Evolutionary conservation across 1,284 basidiomycete species (phyloP).

Genomic region (Sutorius eximius): DNA sequence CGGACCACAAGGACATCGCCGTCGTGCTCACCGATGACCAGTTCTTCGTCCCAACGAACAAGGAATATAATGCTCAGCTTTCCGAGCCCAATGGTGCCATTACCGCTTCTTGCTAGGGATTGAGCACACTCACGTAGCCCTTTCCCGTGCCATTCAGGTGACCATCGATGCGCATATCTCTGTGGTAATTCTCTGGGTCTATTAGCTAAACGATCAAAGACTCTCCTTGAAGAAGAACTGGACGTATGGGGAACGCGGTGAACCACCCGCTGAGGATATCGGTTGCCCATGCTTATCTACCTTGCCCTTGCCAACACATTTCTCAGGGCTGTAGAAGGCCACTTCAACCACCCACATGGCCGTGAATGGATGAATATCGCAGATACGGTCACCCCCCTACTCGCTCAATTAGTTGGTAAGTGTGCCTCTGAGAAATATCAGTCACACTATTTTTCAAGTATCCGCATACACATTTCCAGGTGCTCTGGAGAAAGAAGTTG

Average conservation of each 20-base stretch:
- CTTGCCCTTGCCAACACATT: conserved; percentile 6
- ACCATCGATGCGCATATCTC: conserved; percentile 75
- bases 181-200: conserved; percentile 96
- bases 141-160: conserved; percentile 38
- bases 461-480: conserved; percentile 47
- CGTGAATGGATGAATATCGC: conserved; percentile 86
- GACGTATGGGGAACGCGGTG: conserved; percentile 85
- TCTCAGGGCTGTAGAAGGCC: conserved; percentile 83
- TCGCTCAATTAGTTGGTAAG: conserved; percentile 83
- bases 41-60: conserved; percentile 65
- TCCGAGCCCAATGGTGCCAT: conserved; percentile 39
- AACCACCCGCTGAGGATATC: conserved; percentile 23
- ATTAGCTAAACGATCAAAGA: conserved; percentile 71
- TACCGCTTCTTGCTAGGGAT: not conserved
- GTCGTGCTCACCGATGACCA: conserved; percentile 47
- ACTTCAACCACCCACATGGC: conserved; percentile 84
- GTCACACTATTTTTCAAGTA: conserved; percentile 11
- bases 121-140: conserved; percentile 12
- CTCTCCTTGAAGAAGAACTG: conserved; percentile 82
- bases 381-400: conserved; percentile 69
- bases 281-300: conserved; percentile 3
- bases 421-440: conserved; percentile 11
- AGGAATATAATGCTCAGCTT: conserved; percentile 50
- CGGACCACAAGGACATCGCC: conserved; percentile 26
- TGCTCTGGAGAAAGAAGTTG: conserved; percentile 85